Conservation (phyloP, 2,329 filamentous ascomycete genomes). For the Akanthomyces muscarius region DNA sequence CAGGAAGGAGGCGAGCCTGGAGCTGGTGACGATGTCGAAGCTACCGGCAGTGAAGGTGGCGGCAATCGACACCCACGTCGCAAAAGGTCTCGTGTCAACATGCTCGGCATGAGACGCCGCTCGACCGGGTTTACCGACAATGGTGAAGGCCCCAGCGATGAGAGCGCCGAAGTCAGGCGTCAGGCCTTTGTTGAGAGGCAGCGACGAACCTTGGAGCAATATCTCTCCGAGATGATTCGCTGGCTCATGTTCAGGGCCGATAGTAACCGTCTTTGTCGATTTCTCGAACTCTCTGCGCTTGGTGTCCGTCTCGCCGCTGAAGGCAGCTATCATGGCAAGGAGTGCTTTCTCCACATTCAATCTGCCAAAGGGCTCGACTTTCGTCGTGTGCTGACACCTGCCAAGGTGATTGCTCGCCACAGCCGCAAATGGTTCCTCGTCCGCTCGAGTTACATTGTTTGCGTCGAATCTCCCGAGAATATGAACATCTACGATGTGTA, state of each 20-base stretch:
- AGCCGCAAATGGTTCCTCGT: conserved; percentile 96
- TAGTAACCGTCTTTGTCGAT: conserved; percentile 92
- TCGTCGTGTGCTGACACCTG: conserved; percentile 72
- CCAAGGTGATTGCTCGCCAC: conserved; percentile 75
- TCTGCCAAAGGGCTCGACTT: conserved; percentile 87
- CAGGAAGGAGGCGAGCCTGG: conserved; percentile 45
- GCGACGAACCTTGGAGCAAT: conserved; percentile 79
- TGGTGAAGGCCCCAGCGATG: conserved; percentile 33
- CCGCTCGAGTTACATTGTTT: conserved; percentile 95
- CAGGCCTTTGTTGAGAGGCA: conserved; percentile 75
- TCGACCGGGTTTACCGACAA: conserved; percentile 48
- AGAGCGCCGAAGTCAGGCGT: conserved; percentile 48
- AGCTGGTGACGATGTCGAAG: conserved; percentile 61
- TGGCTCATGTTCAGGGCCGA: conserved; percentile 97
- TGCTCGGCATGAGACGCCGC: conserved; percentile 51
- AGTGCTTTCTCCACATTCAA: conserved; percentile 89
- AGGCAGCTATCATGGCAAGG: conserved; percentile 95
- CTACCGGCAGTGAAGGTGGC: conserved; percentile 32
- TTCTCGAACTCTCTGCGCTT: conserved; percentile 88
- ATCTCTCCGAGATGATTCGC: conserved; percentile 88
- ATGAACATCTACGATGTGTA: conserved; percentile 99
- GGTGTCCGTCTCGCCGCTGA: conserved; percentile 92
- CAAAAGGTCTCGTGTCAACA: conserved; percentile 50
- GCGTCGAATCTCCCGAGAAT: conserved; percentile 96
- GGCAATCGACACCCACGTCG: conserved; percentile 32